Evolutionary conservation across 1,284 basidiomycete species (phyloP).

Genomic region (Mycosarcoma mackinlayi): DNA sequence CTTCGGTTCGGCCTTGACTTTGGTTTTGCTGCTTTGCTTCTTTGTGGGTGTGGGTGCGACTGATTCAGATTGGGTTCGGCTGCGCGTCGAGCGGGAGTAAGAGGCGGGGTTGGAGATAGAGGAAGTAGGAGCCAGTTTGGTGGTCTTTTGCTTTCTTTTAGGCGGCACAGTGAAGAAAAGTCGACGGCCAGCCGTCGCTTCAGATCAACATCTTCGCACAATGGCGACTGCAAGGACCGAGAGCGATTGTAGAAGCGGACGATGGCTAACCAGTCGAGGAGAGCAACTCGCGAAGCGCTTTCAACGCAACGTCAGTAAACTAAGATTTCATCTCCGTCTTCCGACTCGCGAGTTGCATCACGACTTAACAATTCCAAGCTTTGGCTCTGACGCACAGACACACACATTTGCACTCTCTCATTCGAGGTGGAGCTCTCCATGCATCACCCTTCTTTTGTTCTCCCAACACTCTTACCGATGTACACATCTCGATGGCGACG

Average conservation of each 20-base stretch:
- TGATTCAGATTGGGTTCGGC: slow-evolving; percentile 25
- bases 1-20: slow-evolving; percentile 10
- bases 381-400: neutral
- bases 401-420: no score
- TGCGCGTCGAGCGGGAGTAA: slow-evolving; percentile 13
- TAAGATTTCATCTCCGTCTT: slow-evolving; percentile 2
- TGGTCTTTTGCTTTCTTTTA: slow-evolving; percentile 18
- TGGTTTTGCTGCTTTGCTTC: neutral
- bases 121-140: neutral
- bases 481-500: slow-evolving; percentile 15
- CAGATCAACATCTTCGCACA: no score
- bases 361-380: neutral
- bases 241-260: neutral
- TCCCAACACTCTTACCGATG: neutral
- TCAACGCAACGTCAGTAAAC: no score
- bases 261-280: no score
- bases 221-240: no score
- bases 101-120: slow-evolving; percentile 9
- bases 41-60: slow-evolving; percentile 9
- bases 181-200: no score
- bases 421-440: neutral
- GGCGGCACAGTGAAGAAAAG: slow-evolving; percentile 10
- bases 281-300: no score
- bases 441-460: neutral
- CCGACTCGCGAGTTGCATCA: neutral